Percentiles rank a stretch among this genome's conserved stretches.
phyloP scores from a whole-genome alignment of 2,329 filamentous ascomycete species.

The Fusarium nodosum region DNA sequence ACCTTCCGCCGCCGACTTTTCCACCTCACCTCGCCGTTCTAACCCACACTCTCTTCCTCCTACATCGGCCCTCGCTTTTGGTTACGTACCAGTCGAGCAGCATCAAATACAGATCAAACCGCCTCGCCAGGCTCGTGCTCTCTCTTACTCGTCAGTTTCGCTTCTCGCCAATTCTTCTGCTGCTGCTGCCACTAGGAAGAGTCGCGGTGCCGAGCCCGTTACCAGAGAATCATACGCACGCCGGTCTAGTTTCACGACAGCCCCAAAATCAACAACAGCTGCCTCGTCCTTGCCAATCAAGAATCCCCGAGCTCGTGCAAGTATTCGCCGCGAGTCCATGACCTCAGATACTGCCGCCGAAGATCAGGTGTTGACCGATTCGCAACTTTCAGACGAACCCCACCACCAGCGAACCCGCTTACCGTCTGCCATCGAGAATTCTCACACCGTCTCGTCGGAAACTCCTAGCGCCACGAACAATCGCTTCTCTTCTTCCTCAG shows the following conservation, averaged over 20 bases:
- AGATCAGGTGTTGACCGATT: slow-evolving; percentile 54
- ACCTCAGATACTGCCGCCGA: slow-evolving; percentile 59
- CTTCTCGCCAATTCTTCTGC: slow-evolving; percentile 61
- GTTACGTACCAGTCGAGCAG: slow-evolving; percentile 28
- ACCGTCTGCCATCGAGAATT: slow-evolving; percentile 48
- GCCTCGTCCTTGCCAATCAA: slow-evolving; percentile 49
- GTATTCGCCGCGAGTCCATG: slow-evolving; percentile 60
- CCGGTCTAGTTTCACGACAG: slow-evolving; percentile 71
- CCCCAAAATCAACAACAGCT: slow-evolving; percentile 61
- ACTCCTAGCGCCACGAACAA: slow-evolving; percentile 59
- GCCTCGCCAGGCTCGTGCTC: slow-evolving; percentile 39
- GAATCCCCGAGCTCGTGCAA: slow-evolving; percentile 58
- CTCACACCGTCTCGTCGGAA: slow-evolving; percentile 61
- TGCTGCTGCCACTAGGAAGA: slow-evolving; percentile 64
- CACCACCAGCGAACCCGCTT: slow-evolving; percentile 61
- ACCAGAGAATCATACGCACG: slow-evolving; percentile 70
- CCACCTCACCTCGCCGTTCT: slow-evolving; percentile 39
- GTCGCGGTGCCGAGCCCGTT: slow-evolving; percentile 70
- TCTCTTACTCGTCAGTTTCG: slow-evolving; percentile 50
- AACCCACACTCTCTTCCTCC: slow-evolving; percentile 37
- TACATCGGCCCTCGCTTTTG: slow-evolving; percentile 30
- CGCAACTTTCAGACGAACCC: slow-evolving; percentile 61
- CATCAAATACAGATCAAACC: slow-evolving; percentile 29
- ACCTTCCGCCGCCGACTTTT: slow-evolving; percentile 49
- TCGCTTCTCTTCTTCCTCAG: slow-evolving; percentile 61